phyloP scores from a whole-genome alignment of 257 asterid species.

The Jasminum sambac region DNA sequence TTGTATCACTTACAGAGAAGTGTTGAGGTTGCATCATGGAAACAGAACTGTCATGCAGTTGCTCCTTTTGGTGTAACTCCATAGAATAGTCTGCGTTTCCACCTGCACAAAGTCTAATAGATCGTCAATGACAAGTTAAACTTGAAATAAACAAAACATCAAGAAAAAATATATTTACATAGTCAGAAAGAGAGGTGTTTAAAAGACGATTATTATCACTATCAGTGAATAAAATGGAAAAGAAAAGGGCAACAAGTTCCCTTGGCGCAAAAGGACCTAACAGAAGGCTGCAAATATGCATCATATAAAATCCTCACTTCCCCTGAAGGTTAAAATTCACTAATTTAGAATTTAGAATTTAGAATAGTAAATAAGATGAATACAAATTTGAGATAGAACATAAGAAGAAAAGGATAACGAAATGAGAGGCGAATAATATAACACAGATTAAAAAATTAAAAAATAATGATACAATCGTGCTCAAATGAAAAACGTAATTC shows the following conservation, averaged over 20 bases:
- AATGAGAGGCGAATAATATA: background rate
- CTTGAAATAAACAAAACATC: background rate
- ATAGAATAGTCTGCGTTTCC: slow-evolving; percentile 74
- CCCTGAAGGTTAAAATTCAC: background rate
- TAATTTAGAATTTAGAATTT: background rate
- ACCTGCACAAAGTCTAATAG: slow-evolving; percentile 49
- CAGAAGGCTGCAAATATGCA: background rate
- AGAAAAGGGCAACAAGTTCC: background rate
- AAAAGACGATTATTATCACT: background rate
- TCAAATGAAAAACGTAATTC: background rate
- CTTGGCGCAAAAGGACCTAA: background rate
- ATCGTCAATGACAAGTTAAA: slow-evolving; percentile 18
- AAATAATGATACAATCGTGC: background rate
- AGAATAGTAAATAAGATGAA: background rate
- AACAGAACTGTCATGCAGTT: slow-evolving; percentile 70
- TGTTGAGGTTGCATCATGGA: slow-evolving; percentile 96
- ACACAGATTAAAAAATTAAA: background rate
- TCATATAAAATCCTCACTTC: background rate
- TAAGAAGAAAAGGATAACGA: background rate
- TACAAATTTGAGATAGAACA: background rate
- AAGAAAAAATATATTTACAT: background rate
- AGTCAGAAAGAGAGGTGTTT: background rate
- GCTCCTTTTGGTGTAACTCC: slow-evolving; percentile 94
- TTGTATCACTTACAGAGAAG: slow-evolving; percentile 64
- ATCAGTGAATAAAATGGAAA: background rate